phyloP scores from a whole-genome alignment of 2,329 filamentous ascomycete species.

The Cladorrhinum sp. region DNA sequence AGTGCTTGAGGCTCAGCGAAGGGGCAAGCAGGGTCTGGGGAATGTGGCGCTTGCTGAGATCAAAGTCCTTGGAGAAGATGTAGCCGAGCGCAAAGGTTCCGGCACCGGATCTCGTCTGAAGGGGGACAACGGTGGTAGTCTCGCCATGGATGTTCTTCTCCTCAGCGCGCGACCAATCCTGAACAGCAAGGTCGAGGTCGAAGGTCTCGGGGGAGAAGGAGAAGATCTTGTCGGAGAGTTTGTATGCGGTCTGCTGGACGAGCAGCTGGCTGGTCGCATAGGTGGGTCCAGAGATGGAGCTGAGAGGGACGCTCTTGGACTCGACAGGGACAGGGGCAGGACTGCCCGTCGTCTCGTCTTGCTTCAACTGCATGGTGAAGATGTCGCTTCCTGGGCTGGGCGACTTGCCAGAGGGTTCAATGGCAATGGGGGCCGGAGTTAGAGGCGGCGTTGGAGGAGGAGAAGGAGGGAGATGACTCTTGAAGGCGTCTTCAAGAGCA shows the following conservation, averaged over 20 bases:
- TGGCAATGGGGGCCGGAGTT: constrained; percentile 1
- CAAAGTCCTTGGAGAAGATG: constrained; percentile 96
- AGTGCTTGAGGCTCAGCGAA: constrained; percentile 73
- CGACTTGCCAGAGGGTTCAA: constrained; percentile 10
- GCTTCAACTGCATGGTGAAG: constrained; percentile 33
- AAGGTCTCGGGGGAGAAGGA: constrained; percentile 94
- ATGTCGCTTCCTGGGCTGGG: constrained; percentile 1
- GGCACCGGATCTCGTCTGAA: constrained; percentile 86
- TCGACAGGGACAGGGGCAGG: constrained; percentile 28
- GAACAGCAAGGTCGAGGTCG: constrained; percentile 79
- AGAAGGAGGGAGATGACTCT: constrained; percentile 11
- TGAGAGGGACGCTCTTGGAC: constrained; percentile 41
- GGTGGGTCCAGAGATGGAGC: constrained; percentile 75
- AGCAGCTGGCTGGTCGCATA: constrained; percentile 92
- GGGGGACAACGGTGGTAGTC: constrained; percentile 69
- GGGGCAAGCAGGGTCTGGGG: constrained; percentile 89
- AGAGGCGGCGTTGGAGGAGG: not conserved
- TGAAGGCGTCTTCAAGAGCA: constrained; percentile 23
- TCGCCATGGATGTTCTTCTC: constrained; percentile 82
- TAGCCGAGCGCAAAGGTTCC: constrained; percentile 92
- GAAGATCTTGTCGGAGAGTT: constrained; percentile 95
- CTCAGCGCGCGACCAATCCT: constrained; percentile 67
- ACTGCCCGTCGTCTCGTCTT: constrained; percentile 37
- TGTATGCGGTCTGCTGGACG: constrained; percentile 93
- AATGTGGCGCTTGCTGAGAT: constrained; percentile 83